Base-by-base conservation (phyloP, 1,284 basidiomycete genomes). In the Neotropicomus parvogracilis region DNA sequence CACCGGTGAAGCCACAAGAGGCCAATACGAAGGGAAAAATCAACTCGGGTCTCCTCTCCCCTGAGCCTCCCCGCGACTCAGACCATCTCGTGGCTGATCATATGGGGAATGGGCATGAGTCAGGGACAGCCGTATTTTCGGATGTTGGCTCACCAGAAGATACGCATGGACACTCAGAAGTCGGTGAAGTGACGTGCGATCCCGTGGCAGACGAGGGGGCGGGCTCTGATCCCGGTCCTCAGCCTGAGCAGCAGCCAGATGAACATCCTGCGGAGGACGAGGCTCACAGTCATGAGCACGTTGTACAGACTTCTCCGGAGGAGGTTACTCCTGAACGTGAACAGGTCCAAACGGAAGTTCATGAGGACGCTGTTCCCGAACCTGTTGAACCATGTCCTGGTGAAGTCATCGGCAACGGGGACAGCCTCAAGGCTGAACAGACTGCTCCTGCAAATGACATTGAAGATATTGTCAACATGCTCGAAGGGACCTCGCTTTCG, bases 401-500 rank as follows among this genome's bases (percentile, higher is more conserved):
- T 26, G 43, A 54, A 46, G 40, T 52, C 7, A 13, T 34, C 7
- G 32, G 28, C 35, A 57, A 61, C 21, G 53, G 50, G 37, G 36
- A 50, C 14, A 21, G 24, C 41, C 14, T 46, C 35, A 47, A 58
- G 31, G 56, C 55, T 31, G 57, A 64, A 20, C 52, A 45, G 13
- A 34, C 52, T 24, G 39, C 46, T 43, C 27, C 46, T 14, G 71
- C 63, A 13, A 58, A 66, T 42, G 75, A 83, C 26, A 70, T 83
- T 26, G 85, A 79, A 60, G 77, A 79, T 48, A 79, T 86, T 45
- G 79, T 87, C 54, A 79, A 75, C 55, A 70, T 85, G 55, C 75
- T 86, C 11, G 80, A 87, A 65, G 63, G 70, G 1, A 59, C 54
- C 39, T 63, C 72, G 14, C 55, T 49, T 28, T 41, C 69, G 31